A percentile compares a stretch with the other conserved stretches of the same genome.
phyloP scores from a whole-genome alignment of 441 rosid genomes.

The Populus tomentosa region DNA sequence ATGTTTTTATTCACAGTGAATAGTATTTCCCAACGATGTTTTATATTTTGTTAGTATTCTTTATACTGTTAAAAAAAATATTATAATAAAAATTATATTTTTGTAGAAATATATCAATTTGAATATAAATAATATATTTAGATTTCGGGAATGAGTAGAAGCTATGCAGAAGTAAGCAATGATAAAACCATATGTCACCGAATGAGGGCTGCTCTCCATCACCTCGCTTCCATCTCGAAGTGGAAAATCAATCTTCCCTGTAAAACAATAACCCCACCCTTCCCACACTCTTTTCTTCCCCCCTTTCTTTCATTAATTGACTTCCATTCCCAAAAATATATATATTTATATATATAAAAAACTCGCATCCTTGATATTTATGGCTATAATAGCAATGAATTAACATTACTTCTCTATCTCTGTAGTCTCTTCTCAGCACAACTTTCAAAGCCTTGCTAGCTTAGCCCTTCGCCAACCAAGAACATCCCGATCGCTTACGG shows the following conservation, averaged over 20 bases:
- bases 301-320: not conserved
- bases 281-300: not conserved
- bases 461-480: not conserved
- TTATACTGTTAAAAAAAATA: no score
- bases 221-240: slow-evolving; percentile 5
- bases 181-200: not conserved
- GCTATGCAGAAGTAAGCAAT: not conserved
- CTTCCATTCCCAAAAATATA: not conserved
- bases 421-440: slow-evolving; percentile 1
- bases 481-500: slow-evolving; percentile 7
- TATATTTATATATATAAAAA: not conserved
- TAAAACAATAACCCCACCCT: not conserved
- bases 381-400: not conserved
- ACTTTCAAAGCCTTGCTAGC: not conserved
- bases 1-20: no score
- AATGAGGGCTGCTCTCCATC: slow-evolving; percentile 1
- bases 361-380: not conserved
- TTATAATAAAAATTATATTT: no score
- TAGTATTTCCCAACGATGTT: no score
- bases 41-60: no score
- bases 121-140: not conserved
- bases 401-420: not conserved
- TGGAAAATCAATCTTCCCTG: slow-evolving; percentile 13
- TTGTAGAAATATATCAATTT: no score
- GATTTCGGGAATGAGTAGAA: not conserved